Percentiles rank a stretch among this genome's conserved stretches.
Conservation (phyloP, 306 rosid species). For the Quercus glauca region DNA sequence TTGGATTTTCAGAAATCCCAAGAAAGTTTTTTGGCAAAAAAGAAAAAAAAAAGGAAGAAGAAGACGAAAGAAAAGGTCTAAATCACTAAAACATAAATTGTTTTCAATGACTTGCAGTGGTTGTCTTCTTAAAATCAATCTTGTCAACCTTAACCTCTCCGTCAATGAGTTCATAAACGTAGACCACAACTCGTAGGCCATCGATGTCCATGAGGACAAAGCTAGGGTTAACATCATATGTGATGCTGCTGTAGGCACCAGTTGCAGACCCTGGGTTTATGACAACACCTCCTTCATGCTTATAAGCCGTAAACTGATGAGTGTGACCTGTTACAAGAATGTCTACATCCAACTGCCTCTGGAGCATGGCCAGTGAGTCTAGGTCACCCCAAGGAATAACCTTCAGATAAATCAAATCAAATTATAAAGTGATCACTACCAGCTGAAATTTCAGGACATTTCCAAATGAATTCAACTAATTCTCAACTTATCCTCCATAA, state of each 20-base stretch:
- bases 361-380: slow-evolving; percentile 98
- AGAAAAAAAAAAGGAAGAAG: not conserved
- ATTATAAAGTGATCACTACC: not conserved
- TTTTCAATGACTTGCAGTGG: slow-evolving; percentile 56
- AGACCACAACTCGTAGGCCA: slow-evolving; percentile 94
- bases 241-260: slow-evolving; percentile 91
- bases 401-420: slow-evolving; percentile 41
- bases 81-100: slow-evolving; percentile 15
- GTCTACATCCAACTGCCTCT: slow-evolving; percentile 98
- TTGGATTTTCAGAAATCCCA: not conserved
- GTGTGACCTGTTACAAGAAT: slow-evolving; percentile 98
- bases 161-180: slow-evolving; percentile 89
- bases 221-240: slow-evolving; percentile 96
- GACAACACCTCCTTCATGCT: slow-evolving; percentile 96
- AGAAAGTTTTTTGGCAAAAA: not conserved
- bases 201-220: slow-evolving; percentile 98
- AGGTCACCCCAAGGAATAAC: slow-evolving; percentile 99
- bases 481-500: not conserved
- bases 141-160: slow-evolving; percentile 99
- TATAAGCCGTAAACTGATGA: slow-evolving; percentile 95
- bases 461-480: not conserved
- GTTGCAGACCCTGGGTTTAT: slow-evolving; percentile 99
- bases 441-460: not conserved
- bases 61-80: slow-evolving; percentile 7
- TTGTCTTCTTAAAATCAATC: slow-evolving; percentile 96